phyloP scores from a whole-genome alignment of 352 stramenopile species.

The Pythium aquatile region DNA sequence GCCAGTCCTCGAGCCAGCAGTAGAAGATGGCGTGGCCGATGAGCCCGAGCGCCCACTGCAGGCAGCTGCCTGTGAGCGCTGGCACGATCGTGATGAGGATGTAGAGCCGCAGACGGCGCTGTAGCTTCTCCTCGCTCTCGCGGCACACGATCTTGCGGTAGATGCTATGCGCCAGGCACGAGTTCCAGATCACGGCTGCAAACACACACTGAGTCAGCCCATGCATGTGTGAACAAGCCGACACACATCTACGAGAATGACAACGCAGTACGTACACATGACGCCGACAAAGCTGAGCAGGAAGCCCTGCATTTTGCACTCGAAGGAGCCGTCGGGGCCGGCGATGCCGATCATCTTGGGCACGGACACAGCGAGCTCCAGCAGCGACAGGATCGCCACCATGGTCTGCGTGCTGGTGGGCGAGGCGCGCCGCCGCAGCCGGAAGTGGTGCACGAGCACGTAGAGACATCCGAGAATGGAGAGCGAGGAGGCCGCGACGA shows the following conservation, averaged over 20 bases:
- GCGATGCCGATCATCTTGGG: constrained; percentile 54
- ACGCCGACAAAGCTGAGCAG: constrained; percentile 47
- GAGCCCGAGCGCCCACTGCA: constrained; percentile 26
- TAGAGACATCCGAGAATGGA: constrained; percentile 29
- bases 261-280: constrained; percentile 37
- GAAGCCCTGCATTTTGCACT: constrained; percentile 58
- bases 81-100: constrained; percentile 46
- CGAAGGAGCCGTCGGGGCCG: constrained; percentile 15
- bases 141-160: constrained; percentile 66
- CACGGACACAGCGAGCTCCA: constrained; percentile 50
- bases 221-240: too few relatives aligned
- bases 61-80: constrained; percentile 33
- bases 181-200: constrained; percentile 64
- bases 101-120: constrained; percentile 62
- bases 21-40: constrained; percentile 62
- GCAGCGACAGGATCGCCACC: constrained; percentile 64
- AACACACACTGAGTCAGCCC: background rate
- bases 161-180: constrained; percentile 67
- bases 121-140: constrained; percentile 62
- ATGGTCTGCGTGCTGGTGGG: constrained; percentile 63
- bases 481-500: constrained; percentile 16
- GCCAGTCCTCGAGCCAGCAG: constrained; percentile 63
- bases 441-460: constrained; percentile 27
- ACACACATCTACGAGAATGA: too few relatives aligned
- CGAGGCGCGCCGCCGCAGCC: constrained; percentile 26